Percentiles rank a stretch among this genome's conserved stretches.
Evolutionary conservation across 306 rosid genomes (phyloP).

Genomic region (Lablab purpureus): DNA sequence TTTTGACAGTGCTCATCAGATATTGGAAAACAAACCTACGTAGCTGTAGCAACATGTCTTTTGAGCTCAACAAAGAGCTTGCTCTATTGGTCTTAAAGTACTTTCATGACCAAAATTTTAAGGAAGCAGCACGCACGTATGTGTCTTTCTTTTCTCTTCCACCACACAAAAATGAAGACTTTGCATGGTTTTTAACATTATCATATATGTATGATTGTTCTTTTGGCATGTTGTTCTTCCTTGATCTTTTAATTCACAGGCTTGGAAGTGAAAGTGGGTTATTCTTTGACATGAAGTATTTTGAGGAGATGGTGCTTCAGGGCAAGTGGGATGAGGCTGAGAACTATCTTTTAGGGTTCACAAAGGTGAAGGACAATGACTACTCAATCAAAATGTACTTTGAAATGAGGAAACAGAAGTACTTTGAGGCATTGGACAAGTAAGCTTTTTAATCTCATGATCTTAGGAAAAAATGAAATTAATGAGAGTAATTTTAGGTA

Average conservation of each 20-base stretch:
- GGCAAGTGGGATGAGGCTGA: conserved; percentile 63
- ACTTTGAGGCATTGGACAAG: conserved; percentile 61
- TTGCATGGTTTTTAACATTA: neutral
- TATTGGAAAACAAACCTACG: neutral
- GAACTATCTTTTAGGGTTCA: conserved; percentile 38
- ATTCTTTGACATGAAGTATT: conserved; percentile 53
- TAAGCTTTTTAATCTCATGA: neutral
- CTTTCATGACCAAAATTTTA: neutral
- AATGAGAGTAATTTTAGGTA: no score
- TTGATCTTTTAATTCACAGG: neutral
- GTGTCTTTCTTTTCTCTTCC: neutral
- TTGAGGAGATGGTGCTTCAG: conserved; percentile 48
- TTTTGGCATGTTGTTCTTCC: neutral
- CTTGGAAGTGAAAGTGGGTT: neutral
- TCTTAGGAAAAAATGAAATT: no score
- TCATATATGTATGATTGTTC: neutral
- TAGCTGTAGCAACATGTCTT: neutral
- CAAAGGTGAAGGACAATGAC: conserved; percentile 33
- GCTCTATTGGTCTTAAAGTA: conserved; percentile 38
- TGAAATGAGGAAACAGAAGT: conserved; percentile 54
- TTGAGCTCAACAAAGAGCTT: conserved; percentile 22
- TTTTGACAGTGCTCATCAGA: neutral
- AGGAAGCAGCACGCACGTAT: neutral
- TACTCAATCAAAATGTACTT: conserved; percentile 53
- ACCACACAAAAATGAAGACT: neutral